Percentiles rank a stretch among this genome's conserved stretches.
These are phyloP conservation scores for Selenicereus undatus DNA, from an alignment of 148 eudicot species.

Conservation along the genomic window DNA sequence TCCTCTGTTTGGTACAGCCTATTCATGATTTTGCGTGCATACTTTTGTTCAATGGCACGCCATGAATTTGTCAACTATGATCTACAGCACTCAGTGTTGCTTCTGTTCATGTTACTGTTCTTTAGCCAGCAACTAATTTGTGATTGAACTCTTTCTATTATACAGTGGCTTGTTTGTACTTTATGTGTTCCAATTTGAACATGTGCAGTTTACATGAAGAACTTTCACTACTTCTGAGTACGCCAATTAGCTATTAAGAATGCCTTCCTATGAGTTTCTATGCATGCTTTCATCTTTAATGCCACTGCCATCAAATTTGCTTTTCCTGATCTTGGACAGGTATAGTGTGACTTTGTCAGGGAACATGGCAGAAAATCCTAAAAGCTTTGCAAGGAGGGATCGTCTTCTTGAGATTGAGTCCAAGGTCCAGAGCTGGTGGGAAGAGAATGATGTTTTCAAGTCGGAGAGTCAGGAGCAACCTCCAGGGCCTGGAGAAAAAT, in stretches of 20 bases:
- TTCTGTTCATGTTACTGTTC: background rate
- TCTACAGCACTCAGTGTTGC: background rate
- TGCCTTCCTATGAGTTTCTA: no score
- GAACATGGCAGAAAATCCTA: conserved; percentile 42
- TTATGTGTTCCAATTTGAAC: background rate
- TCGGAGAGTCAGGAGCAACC: conserved; percentile 51
- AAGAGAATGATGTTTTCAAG: conserved; percentile 51
- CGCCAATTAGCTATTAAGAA: background rate
- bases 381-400: conserved; percentile 79
- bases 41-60: background rate
- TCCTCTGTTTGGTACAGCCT: no score
- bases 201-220: background rate
- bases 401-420: conserved; percentile 63
- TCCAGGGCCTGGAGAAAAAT: conserved; percentile 72
- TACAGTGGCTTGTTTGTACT: background rate
- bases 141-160: background rate
- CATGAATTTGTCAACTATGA: no score
- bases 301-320: background rate
- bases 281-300: background rate
- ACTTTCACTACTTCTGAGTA: background rate
- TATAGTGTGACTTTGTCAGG: conserved; percentile 34
- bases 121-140: background rate
- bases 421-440: conserved; percentile 58
- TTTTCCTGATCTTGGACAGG: conserved; percentile 26
- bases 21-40: background rate